Percentiles rank a stretch among this genome's conserved stretches.
phyloP scores from a whole-genome alignment of 148 eudicot species.

The Beta vulgaris region DNA sequence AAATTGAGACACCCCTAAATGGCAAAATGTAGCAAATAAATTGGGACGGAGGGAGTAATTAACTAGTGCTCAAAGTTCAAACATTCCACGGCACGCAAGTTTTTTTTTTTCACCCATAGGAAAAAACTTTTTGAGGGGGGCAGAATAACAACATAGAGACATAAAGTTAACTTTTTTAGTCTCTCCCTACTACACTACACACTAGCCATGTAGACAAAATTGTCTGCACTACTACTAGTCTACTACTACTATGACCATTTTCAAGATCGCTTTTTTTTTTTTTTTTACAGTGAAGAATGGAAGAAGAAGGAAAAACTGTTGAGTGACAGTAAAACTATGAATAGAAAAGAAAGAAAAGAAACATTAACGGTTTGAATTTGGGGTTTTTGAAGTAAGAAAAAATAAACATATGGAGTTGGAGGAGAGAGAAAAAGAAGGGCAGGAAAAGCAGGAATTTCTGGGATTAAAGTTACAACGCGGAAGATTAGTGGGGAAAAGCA shows the following conservation, averaged over 20 bases:
- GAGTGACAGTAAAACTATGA: neutral
- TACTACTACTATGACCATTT: neutral
- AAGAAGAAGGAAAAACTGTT: slow-evolving; percentile 5
- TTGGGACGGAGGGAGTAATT: too few relatives aligned
- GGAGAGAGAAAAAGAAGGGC: slow-evolving; percentile 36
- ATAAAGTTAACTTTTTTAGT: slow-evolving; percentile 13
- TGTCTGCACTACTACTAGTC: neutral
- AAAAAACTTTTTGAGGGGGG: neutral
- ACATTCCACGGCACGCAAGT: slow-evolving; percentile 8
- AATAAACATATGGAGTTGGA: slow-evolving; percentile 26
- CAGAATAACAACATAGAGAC: neutral
- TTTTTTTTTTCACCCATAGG: slow-evolving; percentile 5
- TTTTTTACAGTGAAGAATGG: slow-evolving; percentile 12
- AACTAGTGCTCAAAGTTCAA: slow-evolving; percentile 6
- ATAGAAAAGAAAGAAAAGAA: neutral
- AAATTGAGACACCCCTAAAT: too few relatives aligned
- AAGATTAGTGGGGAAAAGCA: slow-evolving; percentile 55
- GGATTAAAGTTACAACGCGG: slow-evolving; percentile 60
- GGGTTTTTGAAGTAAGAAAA: neutral
- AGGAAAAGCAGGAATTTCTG: slow-evolving; percentile 44
- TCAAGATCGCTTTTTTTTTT: slow-evolving; percentile 7
- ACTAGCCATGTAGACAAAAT: neutral
- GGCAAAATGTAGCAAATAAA: too few relatives aligned
- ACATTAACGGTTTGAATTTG: slow-evolving; percentile 15
- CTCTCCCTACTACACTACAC: neutral